phyloP scores from a whole-genome alignment of 257 asterid genomes.

The Solanum lycopersicoides region DNA sequence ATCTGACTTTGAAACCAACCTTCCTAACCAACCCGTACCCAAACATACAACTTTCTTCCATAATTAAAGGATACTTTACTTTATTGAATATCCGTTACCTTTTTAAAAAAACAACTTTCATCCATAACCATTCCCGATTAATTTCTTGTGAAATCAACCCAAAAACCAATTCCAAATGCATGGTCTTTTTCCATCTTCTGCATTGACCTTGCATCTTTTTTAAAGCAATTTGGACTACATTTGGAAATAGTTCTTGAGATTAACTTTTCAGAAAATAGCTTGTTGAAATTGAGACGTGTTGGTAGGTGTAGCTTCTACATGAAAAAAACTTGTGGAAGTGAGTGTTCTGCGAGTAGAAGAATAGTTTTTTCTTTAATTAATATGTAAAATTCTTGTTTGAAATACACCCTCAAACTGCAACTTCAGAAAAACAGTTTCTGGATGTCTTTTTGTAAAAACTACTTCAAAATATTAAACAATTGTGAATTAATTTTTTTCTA shows the following conservation, averaged over 20 bases:
- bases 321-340: neutral
- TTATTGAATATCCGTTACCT: neutral
- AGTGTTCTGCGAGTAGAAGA: neutral
- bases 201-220: neutral
- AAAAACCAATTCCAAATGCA: neutral
- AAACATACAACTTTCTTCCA: neutral
- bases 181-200: neutral
- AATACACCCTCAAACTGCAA: neutral
- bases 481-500: neutral
- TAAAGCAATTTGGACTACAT: neutral
- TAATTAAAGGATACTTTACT: neutral
- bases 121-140: neutral
- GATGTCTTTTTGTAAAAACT: neutral
- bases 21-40: neutral
- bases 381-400: neutral
- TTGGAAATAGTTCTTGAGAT: neutral
- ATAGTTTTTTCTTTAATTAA: neutral
- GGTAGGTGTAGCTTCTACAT: neutral
- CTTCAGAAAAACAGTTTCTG: neutral
- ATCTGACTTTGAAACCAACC: neutral
- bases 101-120: neutral
- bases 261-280: neutral
- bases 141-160: neutral
- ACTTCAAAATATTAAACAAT: neutral
- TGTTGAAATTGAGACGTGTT: neutral